Conservation (phyloP, 2,329 filamentous ascomycete species). For the Endothia cerciana region DNA sequence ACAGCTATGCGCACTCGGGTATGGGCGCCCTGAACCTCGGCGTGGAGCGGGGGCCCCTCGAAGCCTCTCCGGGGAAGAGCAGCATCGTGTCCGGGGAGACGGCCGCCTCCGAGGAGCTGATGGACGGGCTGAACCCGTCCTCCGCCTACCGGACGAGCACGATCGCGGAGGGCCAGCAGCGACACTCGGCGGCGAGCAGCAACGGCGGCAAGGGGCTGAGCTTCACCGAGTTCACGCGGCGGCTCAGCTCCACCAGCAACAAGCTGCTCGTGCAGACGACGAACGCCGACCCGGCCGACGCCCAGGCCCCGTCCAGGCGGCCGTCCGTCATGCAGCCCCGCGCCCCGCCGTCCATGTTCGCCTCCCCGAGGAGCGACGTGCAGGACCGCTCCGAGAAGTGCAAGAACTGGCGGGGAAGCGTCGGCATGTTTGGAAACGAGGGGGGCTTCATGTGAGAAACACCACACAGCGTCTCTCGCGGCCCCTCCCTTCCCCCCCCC, state of each 20-base stretch:
- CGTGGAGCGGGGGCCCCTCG: constrained; percentile 5
- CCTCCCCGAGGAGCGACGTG: constrained; percentile 33
- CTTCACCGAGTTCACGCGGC: constrained; percentile 64
- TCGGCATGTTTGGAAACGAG: constrained; percentile 57
- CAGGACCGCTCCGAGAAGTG: constrained; percentile 52
- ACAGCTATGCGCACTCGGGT: constrained; percentile 43
- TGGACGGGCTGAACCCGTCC: constrained; percentile 24
- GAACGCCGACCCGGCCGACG: constrained; percentile 36
- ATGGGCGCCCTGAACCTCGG: constrained; percentile 14
- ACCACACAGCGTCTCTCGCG: background rate
- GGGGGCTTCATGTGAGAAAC: constrained; percentile 56
- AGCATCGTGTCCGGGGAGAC: constrained; percentile 16
- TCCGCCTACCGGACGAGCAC: constrained; percentile 32
- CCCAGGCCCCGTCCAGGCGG: constrained; percentile 40
- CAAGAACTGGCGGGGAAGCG: constrained; percentile 57
- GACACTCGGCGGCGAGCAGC: constrained; percentile 55
- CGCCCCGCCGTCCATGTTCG: constrained; percentile 37
- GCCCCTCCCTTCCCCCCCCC: too few species aligned
- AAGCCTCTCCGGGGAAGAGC: constrained; percentile 22
- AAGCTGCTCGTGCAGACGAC: constrained; percentile 62
- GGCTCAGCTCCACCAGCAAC: constrained; percentile 64
- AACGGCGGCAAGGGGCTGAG: constrained; percentile 55
- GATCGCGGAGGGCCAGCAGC: constrained; percentile 37
- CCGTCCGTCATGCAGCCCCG: constrained; percentile 39
- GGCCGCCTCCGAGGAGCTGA: constrained; percentile 18